These are phyloP conservation scores for Vigna trinervia DNA, from an alignment of 306 rosid species.

Conservation along the genomic window DNA sequence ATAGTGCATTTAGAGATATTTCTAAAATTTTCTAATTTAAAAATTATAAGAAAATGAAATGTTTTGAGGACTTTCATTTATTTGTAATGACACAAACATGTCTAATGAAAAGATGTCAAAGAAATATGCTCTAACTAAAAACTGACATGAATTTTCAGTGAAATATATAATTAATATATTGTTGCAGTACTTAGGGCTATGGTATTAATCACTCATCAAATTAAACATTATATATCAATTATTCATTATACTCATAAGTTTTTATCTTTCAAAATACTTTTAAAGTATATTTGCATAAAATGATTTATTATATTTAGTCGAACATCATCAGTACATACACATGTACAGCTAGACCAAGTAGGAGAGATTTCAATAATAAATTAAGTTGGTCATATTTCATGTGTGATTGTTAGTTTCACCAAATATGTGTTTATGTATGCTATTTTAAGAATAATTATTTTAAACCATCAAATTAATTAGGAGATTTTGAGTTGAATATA, in stretches of 20 bases:
- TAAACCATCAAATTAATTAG: not conserved
- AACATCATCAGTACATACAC: not conserved
- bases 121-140: too few species aligned
- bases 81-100: too few species aligned
- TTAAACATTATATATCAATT: not conserved
- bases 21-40: not conserved
- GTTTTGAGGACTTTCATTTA: too few species aligned
- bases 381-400: conserved; percentile 7
- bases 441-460: not conserved
- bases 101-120: not conserved
- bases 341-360: not conserved
- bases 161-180: not conserved
- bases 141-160: not conserved
- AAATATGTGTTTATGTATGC: not conserved
- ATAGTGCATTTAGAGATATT: not conserved
- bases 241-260: not conserved
- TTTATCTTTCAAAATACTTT: not conserved
- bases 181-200: not conserved
- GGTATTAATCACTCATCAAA: not conserved
- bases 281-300: not conserved
- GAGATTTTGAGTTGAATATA: not conserved
- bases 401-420: conserved; percentile 23
- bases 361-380: not conserved
- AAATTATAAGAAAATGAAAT: too few species aligned
- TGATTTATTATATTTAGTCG: not conserved